Percentiles rank a stretch among this genome's conserved stretches.
Conservation (phyloP, 192 early-diverging fungal genomes). For the Linnemannia hyalina region DNA sequence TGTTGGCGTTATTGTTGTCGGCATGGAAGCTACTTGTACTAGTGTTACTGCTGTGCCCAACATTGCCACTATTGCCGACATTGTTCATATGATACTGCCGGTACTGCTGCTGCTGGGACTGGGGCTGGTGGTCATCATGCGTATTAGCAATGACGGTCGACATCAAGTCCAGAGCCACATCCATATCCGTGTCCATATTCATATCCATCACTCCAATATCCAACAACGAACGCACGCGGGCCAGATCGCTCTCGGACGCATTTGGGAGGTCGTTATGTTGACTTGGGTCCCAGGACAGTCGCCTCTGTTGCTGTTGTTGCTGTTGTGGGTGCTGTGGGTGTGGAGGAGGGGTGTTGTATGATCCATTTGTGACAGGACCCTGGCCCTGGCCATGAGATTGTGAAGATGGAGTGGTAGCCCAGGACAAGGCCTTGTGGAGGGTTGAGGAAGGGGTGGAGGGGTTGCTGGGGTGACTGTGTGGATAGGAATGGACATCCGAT, state of each 20-base stretch:
- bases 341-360: neutral
- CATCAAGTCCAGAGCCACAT: neutral
- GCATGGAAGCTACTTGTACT: neutral
- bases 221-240: neutral
- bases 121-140: neutral
- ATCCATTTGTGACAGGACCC: neutral
- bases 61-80: neutral
- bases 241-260: neutral
- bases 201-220: slow-evolving; percentile 3
- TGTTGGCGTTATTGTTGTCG: neutral
- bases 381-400: neutral
- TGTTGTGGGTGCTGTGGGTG: neutral
- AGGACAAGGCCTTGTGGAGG: neutral
- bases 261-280: neutral
- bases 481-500: slow-evolving; percentile 3
- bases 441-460: neutral
- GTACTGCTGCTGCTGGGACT: neutral
- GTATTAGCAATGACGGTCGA: neutral
- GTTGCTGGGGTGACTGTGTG: neutral
- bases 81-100: neutral
- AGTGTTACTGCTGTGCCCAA: neutral
- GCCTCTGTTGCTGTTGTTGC: neutral
- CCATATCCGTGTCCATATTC: slow-evolving; percentile 6
- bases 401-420: neutral
- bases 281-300: neutral